A percentile compares a stretch with the other conserved stretches of the same genome.
phyloP scores from a whole-genome alignment of 108 stramenopile genomes.

The Fragilaria radians region DNA sequence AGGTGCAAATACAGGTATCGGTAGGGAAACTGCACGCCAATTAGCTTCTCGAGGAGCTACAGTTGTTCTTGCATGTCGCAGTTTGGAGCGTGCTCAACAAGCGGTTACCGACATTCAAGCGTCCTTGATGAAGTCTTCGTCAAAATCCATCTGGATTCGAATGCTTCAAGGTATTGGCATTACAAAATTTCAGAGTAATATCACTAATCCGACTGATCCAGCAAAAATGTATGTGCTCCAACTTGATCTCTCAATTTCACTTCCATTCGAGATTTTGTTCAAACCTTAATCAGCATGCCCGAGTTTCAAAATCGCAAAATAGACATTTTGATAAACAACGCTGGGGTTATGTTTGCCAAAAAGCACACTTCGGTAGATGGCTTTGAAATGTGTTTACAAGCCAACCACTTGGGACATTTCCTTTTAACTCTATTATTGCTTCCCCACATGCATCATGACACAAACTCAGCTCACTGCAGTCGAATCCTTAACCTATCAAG shows the following conservation, averaged over 20 bases:
- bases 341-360: slow-evolving; percentile 76
- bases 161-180: neutral
- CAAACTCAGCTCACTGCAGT: neutral
- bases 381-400: slow-evolving; percentile 74
- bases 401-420: slow-evolving; percentile 87
- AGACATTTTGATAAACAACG: slow-evolving; percentile 80
- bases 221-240: slow-evolving; percentile 28
- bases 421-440: slow-evolving; percentile 59
- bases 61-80: slow-evolving; percentile 71
- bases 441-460: slow-evolving; percentile 21
- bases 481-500: slow-evolving; percentile 34
- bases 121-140: neutral
- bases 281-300: slow-evolving; percentile 2
- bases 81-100: slow-evolving; percentile 27
- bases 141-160: slow-evolving; percentile 6
- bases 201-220: neutral
- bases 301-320: slow-evolving; percentile 11
- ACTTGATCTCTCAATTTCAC: slow-evolving; percentile 47
- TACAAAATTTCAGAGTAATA: too few species aligned
- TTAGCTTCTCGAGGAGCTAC: slow-evolving; percentile 62
- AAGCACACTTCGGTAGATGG: slow-evolving; percentile 46
- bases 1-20: slow-evolving; percentile 80
- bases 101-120: slow-evolving; percentile 41
- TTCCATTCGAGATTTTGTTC: slow-evolving; percentile 43
- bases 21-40: slow-evolving; percentile 71